Evolutionary conservation across 164 flowering plant genomes (phyloP).

Genomic region (Magnolia sinica): DNA sequence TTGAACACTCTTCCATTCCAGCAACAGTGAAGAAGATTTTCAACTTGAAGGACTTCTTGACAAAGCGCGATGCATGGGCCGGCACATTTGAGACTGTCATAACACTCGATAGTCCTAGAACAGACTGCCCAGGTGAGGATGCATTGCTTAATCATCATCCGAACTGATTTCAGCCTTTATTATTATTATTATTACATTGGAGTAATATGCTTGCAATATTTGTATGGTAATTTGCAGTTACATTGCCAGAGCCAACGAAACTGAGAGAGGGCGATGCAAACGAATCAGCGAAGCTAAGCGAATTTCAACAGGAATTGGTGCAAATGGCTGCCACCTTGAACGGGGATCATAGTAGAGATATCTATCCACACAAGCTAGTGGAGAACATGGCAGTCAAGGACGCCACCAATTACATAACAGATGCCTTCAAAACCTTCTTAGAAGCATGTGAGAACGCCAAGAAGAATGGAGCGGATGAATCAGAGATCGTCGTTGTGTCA

Average conservation of each 20-base stretch:
- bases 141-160: neutral
- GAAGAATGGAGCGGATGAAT: conserved; percentile 36
- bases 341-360: conserved; percentile 55
- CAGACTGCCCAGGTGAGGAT: conserved; percentile 74
- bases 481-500: conserved; percentile 18
- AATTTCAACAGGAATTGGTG: conserved; percentile 68
- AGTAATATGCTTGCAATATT: neutral
- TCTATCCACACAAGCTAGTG: conserved; percentile 49
- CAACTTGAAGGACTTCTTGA: conserved; percentile 57
- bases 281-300: conserved; percentile 47
- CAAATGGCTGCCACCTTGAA: conserved; percentile 58
- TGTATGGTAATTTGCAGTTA: conserved; percentile 29
- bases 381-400: conserved; percentile 54
- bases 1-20: conserved; percentile 85
- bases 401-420: conserved; percentile 38
- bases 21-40: conserved; percentile 85
- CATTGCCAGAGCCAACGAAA: conserved; percentile 46
- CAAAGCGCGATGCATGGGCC: conserved; percentile 90
- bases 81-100: conserved; percentile 67
- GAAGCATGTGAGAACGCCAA: conserved; percentile 36
- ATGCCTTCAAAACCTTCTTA: conserved; percentile 44
- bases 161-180: neutral
- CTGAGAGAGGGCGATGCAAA: conserved; percentile 35
- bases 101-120: conserved; percentile 58
- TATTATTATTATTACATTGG: too few relatives aligned